Percentiles rank a stretch among this genome's conserved stretches.
phyloP scores from a whole-genome alignment of 2,329 filamentous ascomycete species.

The Lasiodiplodia citricola region DNA sequence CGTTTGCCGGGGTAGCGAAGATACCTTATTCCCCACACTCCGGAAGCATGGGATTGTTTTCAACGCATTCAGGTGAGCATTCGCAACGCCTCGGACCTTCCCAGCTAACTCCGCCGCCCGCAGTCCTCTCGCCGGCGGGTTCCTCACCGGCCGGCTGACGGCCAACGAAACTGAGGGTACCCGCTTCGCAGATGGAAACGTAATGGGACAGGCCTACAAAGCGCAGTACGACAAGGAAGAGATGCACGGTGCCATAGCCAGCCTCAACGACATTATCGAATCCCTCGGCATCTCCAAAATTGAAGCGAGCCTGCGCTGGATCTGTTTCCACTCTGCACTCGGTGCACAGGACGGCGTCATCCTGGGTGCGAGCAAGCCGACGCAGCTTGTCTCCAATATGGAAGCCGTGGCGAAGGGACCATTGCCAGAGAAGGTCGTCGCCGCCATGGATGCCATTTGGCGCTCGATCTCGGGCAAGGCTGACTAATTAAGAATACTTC shows the following conservation, averaged over 20 bases:
- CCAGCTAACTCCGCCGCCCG: not conserved
- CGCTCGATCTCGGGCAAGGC: not conserved
- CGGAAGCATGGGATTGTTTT: slow-evolving; percentile 18
- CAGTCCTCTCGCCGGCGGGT: not conserved
- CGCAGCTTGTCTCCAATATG: not conserved
- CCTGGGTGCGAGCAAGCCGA: not conserved
- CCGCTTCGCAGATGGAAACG: not conserved
- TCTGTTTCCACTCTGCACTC: not conserved
- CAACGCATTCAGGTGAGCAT: not conserved
- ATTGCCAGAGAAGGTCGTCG: not conserved
- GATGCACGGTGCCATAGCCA: not conserved
- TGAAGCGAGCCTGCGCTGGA: not conserved
- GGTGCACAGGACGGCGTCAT: not conserved
- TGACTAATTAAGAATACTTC: not conserved
- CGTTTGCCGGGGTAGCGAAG: slow-evolving; percentile 27
- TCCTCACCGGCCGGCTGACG: not conserved
- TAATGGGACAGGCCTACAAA: not conserved
- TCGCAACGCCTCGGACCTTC: not conserved
- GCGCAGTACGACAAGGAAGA: not conserved
- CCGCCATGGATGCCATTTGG: not conserved
- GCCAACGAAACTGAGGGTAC: not conserved
- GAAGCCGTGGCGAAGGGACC: not conserved
- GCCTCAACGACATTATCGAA: not conserved
- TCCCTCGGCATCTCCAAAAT: not conserved
- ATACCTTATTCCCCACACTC: slow-evolving; percentile 23